phyloP scores from a whole-genome alignment of 352 stramenopile genomes.

The Albugo laibachii region DNA sequence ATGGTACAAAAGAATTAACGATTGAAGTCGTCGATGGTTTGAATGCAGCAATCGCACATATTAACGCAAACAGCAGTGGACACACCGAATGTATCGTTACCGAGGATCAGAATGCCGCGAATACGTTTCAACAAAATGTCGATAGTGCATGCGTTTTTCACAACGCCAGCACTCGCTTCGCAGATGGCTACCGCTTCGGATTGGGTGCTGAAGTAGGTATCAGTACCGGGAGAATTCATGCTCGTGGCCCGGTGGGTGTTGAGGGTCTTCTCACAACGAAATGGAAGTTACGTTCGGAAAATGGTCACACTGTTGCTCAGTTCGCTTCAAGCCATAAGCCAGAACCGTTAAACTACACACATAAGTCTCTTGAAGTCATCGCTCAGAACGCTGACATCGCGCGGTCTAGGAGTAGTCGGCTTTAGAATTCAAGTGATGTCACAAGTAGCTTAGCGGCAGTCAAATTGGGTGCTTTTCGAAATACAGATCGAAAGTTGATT shows the following conservation, averaged over 20 bases:
- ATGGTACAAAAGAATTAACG: constrained; percentile 85
- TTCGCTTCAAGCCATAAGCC: constrained; percentile 19
- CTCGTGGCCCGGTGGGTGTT: constrained; percentile 89
- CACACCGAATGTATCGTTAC: constrained; percentile 97
- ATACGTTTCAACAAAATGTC: constrained; percentile 61
- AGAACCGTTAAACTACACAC: constrained; percentile 40
- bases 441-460: too few species aligned
- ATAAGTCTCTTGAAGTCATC: constrained; percentile 57
- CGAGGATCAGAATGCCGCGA: constrained; percentile 62
- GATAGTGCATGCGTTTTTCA: constrained; percentile 97
- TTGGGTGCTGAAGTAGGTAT: constrained; percentile 96
- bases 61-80: constrained; percentile 89
- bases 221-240: constrained; percentile 93
- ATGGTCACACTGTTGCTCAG: constrained; percentile 63
- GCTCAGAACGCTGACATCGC: constrained; percentile 31
- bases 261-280: constrained; percentile 95
- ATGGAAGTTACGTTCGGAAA: constrained; percentile 85
- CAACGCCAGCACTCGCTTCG: constrained; percentile 91
- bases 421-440: constrained; percentile 21
- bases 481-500: too few species aligned
- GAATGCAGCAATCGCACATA: constrained; percentile 86
- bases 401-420: constrained; percentile 42
- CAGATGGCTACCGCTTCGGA: constrained; percentile 94
- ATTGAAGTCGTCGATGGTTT: constrained; percentile 85
- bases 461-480: too few species aligned